Conservation (phyloP, 2,329 filamentous ascomycete species). For the Cylindrodendrum hubeiense region DNA sequence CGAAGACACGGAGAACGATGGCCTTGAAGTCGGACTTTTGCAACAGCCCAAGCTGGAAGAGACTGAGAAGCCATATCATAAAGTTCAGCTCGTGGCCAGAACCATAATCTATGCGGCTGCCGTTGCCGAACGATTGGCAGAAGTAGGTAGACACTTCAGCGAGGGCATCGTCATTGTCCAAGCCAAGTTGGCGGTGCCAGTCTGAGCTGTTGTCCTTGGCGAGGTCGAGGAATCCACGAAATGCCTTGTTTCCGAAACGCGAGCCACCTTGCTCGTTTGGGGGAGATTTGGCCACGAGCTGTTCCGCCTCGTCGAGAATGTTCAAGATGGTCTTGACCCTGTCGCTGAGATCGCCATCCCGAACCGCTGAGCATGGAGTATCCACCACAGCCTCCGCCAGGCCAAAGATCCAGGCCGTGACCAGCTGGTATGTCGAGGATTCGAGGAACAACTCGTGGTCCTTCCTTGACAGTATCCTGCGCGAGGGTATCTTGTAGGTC, state of each 20-base stretch:
- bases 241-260: slow-evolving; percentile 94
- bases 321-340: slow-evolving; percentile 73
- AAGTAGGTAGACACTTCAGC: slow-evolving; percentile 85
- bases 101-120: slow-evolving; percentile 91
- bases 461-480: slow-evolving; percentile 82
- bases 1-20: slow-evolving; percentile 83
- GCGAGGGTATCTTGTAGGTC: slow-evolving; percentile 74
- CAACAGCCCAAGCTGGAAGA: slow-evolving; percentile 82
- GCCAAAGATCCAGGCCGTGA: slow-evolving; percentile 87
- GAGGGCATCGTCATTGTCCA: slow-evolving; percentile 66
- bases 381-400: slow-evolving; percentile 86
- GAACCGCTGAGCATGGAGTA: slow-evolving; percentile 72
- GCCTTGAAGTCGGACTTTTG: slow-evolving; percentile 75
- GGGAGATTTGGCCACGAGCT: slow-evolving; percentile 76
- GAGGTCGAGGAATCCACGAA: slow-evolving; percentile 83
- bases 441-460: slow-evolving; percentile 87
- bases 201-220: slow-evolving; percentile 65
- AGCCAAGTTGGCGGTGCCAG: slow-evolving; percentile 75
- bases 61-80: slow-evolving; percentile 93
- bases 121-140: slow-evolving; percentile 86
- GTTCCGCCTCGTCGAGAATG: slow-evolving; percentile 78
- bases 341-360: slow-evolving; percentile 68
- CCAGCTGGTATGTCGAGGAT: slow-evolving; percentile 80
- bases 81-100: slow-evolving; percentile 99
- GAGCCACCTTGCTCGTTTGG: slow-evolving; percentile 89